Percentiles rank a stretch among this genome's conserved stretches.
Evolutionary conservation across 1,139 yeast genomes (phyloP).

Genomic region (Diutina rugosa): DNA sequence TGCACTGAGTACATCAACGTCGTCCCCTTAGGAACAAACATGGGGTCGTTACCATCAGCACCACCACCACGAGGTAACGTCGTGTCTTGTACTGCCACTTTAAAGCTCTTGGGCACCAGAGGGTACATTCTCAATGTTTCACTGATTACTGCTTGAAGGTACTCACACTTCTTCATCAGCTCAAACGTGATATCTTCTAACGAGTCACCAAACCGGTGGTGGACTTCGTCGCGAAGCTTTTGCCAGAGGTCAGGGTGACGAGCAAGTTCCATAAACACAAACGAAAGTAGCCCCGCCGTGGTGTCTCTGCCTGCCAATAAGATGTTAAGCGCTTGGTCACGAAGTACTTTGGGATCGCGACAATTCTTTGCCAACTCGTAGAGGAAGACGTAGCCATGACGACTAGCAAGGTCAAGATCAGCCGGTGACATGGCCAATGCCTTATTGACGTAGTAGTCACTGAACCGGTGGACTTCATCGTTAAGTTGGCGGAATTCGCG

Average conservation of each 20-base stretch:
- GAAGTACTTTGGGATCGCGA: conserved; percentile 31
- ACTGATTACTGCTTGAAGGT: background rate
- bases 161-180: background rate
- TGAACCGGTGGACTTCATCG: conserved; percentile 20
- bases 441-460: conserved; percentile 17
- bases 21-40: conserved; percentile 1
- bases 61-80: conserved; percentile 1
- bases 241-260: conserved; percentile 26
- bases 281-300: conserved; percentile 41
- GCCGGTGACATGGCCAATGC: conserved; percentile 10
- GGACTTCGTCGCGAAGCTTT: conserved; percentile 26
- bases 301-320: conserved; percentile 47
- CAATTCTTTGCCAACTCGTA: conserved; percentile 39
- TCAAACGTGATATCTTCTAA: background rate
- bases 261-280: conserved; percentile 31
- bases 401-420: conserved; percentile 23
- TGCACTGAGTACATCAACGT: background rate
- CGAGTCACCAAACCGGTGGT: conserved; percentile 17
- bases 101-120: background rate
- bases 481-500: conserved; percentile 11
- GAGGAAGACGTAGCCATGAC: conserved; percentile 35
- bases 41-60: background rate
- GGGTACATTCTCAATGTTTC: background rate
- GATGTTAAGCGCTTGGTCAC: conserved; percentile 40
- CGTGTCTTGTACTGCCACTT: background rate